phyloP scores from a whole-genome alignment of 225 moss, liverwort and hornwort genomes.

The Physcomitrium patens region DNA sequence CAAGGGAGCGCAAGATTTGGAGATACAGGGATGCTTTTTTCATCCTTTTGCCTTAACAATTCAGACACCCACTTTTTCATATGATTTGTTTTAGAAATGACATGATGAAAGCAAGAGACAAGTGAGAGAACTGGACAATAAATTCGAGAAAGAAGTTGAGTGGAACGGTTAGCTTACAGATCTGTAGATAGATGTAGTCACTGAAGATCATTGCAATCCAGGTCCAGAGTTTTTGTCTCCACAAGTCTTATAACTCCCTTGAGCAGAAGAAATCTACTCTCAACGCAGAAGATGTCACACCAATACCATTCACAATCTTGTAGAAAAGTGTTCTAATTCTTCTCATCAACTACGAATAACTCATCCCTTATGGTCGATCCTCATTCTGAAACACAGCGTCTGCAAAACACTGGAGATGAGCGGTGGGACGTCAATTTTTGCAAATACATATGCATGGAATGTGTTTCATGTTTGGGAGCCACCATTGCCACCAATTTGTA shows the following conservation, averaged over 20 bases:
- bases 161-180: constrained; percentile 22
- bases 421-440: too few species aligned
- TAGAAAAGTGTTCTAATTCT: neutral
- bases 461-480: too few species aligned
- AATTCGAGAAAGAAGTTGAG: neutral
- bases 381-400: neutral
- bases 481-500: constrained; percentile 26
- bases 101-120: neutral
- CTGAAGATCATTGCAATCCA: constrained; percentile 4
- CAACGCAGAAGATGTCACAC: neutral
- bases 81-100: too few species aligned
- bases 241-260: neutral
- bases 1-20: too few species aligned
- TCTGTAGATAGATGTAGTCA: constrained; percentile 11
- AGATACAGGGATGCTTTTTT: too few species aligned
- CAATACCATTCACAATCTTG: constrained; percentile 1
- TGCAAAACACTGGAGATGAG: too few species aligned
- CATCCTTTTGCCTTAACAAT: too few species aligned
- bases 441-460: neutral
- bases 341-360: neutral
- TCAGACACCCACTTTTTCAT: too few species aligned
- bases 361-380: neutral
- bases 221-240: neutral
- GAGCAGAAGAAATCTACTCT: neutral
- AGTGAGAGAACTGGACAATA: neutral